A percentile compares a stretch with the other conserved stretches of the same genome.
Conservation (phyloP, 1,139 yeast species). For the Saccharomyces hybrid region DNA sequence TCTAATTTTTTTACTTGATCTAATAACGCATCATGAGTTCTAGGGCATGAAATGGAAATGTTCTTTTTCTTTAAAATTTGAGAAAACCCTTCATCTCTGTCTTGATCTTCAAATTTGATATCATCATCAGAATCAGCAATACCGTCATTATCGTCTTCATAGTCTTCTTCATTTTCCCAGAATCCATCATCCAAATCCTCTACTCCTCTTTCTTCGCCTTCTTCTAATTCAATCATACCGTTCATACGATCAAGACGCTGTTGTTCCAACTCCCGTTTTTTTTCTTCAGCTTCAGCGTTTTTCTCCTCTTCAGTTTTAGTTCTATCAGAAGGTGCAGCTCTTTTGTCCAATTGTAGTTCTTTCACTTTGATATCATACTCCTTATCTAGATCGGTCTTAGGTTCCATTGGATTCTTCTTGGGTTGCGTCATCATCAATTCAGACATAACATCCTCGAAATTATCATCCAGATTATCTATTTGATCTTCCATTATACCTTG, state of each 20-base stretch:
- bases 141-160: conserved; percentile 31
- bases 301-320: conserved; percentile 89
- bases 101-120: conserved; percentile 17
- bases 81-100: conserved; percentile 6
- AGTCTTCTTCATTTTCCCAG: conserved; percentile 47
- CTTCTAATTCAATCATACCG: conserved; percentile 45
- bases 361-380: conserved; percentile 69
- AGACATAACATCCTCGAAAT: conserved; percentile 68
- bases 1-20: conserved; percentile 35
- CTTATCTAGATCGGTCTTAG: conserved; percentile 23
- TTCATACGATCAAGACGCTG: conserved; percentile 81
- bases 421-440: conserved; percentile 39
- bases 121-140: conserved; percentile 32
- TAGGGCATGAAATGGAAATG: conserved; percentile 45
- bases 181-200: conserved; percentile 60
- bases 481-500: conserved; percentile 64
- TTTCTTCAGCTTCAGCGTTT: conserved; percentile 58
- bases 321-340: conserved; percentile 94
- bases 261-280: conserved; percentile 60
- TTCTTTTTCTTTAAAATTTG: conserved; percentile 3
- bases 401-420: conserved; percentile 11
- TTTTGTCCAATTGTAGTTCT: conserved; percentile 72
- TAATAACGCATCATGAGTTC: conserved; percentile 45
- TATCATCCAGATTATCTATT: conserved; percentile 69
- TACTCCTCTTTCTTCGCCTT: conserved; percentile 48